Conservation (phyloP, 2,329 filamentous ascomycete species). For the Alternaria novae-zelandiae region DNA sequence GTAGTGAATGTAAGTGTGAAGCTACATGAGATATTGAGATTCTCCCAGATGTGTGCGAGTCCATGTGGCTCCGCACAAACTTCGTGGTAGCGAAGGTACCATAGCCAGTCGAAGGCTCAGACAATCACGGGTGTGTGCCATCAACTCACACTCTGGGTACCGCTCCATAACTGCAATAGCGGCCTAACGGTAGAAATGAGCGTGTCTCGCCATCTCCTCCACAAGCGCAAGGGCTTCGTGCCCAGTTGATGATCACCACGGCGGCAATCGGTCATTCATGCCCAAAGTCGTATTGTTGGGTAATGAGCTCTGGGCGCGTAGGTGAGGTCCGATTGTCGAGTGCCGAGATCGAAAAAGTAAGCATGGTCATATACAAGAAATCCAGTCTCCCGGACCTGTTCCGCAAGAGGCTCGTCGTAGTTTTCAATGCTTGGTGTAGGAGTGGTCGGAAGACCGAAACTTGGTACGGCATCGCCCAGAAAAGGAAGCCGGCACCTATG, state of each 20-base stretch:
- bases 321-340: neutral
- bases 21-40: neutral
- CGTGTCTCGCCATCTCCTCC: neutral
- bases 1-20: neutral
- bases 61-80: neutral
- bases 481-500: constrained; percentile 4
- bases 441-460: neutral
- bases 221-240: neutral
- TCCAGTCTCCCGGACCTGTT: neutral
- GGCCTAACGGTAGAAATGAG: neutral
- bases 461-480: neutral
- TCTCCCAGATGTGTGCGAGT: neutral
- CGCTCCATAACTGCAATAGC: neutral
- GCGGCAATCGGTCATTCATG: neutral
- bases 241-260: neutral
- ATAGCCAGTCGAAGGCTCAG: neutral
- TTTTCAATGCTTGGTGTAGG: neutral
- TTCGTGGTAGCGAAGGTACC: neutral
- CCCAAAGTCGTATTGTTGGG: neutral
- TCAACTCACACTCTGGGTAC: neutral
- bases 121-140: neutral
- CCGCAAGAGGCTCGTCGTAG: neutral
- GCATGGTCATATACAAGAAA: neutral
- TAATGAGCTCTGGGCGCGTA: neutral
- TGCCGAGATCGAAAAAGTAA: neutral